Evolutionary conservation across 2,329 filamentous ascomycete genomes (phyloP), one percentile per base, ranked within the genome.

Genomic region (Alternaria novae-zelandiae): DNA sequence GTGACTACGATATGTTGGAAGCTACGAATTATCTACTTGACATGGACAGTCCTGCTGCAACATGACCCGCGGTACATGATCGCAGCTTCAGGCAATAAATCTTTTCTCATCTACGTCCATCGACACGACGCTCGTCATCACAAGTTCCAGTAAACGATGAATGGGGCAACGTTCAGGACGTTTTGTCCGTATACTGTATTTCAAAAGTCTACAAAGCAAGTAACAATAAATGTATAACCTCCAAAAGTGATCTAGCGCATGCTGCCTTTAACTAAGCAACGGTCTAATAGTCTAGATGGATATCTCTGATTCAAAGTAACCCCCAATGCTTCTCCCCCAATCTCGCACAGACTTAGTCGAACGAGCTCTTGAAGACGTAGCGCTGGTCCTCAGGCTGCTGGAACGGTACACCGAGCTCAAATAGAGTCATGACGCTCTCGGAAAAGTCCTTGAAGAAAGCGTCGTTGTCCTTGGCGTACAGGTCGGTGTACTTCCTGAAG

Each of bases 341-440:
- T 28, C 51, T 15, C 20, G 26, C 11, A n/a, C 44, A 49, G 30
- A 28, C 44, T 63, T 78, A 78, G 57, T 80, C 78, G 50, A 80
- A 80, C 46, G 78, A 81, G 72, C 81, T 81, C 82, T 83, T 84
- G 69, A 85, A 84, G 46, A 70, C 74, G 68, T 82, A 82, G 66
- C 82, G 74, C 66, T 77, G 76, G 36, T 83, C 82, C 76, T 83
- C 81, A 3, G 76, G 74, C 36, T 70, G 87, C 73, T 88, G 81
- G 80, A 97, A 98, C 36, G 95, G 94, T 63, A 98, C 95, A 74
- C 95, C 95, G 13, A 97, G 89, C 87, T 98, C 95, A 72, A 98
- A 95, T 53, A 99, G 88, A 85, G 91, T 95, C 73, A 87, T 83
- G 61, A 95, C 85, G 55, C 91, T 94, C 43, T 89, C 87, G 12